phyloP scores from a whole-genome alignment of 257 asterid species.

The Handroanthus guayacan region DNA sequence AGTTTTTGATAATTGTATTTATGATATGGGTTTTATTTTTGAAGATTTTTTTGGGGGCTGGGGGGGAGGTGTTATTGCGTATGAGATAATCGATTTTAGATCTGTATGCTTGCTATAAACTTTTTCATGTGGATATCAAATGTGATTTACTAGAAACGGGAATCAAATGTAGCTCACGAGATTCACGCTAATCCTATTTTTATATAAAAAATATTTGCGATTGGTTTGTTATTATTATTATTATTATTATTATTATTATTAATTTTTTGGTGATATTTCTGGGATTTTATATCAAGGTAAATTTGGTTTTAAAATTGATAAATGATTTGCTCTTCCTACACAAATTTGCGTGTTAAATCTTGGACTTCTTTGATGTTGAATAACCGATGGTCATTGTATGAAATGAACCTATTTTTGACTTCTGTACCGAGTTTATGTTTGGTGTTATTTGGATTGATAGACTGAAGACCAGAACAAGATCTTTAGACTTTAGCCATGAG shows the following conservation, averaged over 20 bases:
- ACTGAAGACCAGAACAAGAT: no score
- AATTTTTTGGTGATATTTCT: not conserved
- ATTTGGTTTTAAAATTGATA: not conserved
- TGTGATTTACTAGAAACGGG: not conserved
- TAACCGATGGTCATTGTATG: no score
- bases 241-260: not conserved
- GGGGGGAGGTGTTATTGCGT: not conserved
- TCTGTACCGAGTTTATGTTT: no score
- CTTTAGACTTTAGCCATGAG: no score
- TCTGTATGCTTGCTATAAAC: not conserved
- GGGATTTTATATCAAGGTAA: not conserved
- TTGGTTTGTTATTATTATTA: not conserved
- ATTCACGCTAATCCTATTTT: not conserved
- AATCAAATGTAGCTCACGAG: not conserved
- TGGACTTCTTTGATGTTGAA: no score
- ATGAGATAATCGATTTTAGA: not conserved
- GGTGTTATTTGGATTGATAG: no score
- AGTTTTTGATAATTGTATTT: no score
- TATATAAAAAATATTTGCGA: not conserved
- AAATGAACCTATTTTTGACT: no score
- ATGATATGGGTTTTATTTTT: not conserved
- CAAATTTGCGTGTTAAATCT: no score
- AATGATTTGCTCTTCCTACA: no score
- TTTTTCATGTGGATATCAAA: not conserved
- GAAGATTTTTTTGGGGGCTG: not conserved